A percentile compares a stretch with the other conserved stretches of the same genome.
Conservation (phyloP, 2,329 filamentous ascomycete genomes). For the Chaetothyriales sp. region DNA sequence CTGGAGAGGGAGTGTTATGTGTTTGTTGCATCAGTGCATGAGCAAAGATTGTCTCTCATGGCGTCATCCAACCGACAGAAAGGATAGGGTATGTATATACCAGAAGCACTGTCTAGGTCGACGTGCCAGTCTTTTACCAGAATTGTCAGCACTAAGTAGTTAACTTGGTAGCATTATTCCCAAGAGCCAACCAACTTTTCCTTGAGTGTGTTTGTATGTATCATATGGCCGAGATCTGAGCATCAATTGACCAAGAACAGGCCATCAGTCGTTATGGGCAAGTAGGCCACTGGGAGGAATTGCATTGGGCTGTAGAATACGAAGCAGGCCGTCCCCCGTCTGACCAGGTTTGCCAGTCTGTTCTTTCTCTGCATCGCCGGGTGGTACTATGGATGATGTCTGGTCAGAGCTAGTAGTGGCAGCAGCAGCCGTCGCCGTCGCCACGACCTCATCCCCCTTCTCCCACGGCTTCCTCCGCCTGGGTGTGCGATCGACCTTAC, state of each 20-base stretch:
- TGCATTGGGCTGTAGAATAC: constrained; percentile 16
- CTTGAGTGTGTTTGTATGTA: not conserved
- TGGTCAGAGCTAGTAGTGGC: not conserved
- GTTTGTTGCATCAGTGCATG: not conserved
- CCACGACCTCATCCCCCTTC: constrained; percentile 25
- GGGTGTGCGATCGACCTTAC: constrained; percentile 22
- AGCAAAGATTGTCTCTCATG: not conserved
- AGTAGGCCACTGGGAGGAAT: constrained; percentile 14
- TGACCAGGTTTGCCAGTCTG: constrained; percentile 1
- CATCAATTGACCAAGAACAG: too few relatives aligned
- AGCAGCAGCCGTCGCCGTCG: not conserved
- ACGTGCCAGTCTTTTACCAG: not conserved
- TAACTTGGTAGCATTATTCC: not conserved
- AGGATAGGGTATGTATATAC: not conserved
- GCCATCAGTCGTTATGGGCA: constrained; percentile 6
- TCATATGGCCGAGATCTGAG: too few relatives aligned
- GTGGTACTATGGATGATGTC: not conserved
- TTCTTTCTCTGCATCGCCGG: not conserved
- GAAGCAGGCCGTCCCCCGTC: constrained; percentile 14
- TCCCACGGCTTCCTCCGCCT: constrained; percentile 67
- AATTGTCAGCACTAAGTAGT: not conserved
- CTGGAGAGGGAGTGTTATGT: not conserved
- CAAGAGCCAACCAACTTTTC: too few relatives aligned
- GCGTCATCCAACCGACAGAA: not conserved
- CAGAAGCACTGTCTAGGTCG: not conserved